phyloP scores from a whole-genome alignment of 2,329 filamentous ascomycete species.

The Pleomassaria siparia region DNA sequence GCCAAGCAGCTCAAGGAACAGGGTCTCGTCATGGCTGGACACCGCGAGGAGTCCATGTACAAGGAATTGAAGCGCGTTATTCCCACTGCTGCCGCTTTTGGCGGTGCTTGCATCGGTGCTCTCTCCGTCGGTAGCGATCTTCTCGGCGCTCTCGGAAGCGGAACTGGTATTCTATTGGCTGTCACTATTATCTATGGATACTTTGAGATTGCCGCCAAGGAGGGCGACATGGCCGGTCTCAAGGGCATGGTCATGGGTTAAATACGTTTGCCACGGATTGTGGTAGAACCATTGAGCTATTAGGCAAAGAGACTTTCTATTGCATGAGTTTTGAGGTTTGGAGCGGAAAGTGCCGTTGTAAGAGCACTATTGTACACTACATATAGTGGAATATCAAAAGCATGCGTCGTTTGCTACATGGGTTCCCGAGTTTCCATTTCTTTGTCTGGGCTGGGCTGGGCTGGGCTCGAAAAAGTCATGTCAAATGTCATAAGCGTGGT shows the following conservation, averaged over 20 bases:
- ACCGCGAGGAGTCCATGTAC: slow-evolving; percentile 99
- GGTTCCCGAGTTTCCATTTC: background rate
- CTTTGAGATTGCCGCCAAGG: slow-evolving; percentile 98
- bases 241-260: slow-evolving; percentile 65
- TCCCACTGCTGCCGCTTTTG: slow-evolving; percentile 95
- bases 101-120: slow-evolving; percentile 97
- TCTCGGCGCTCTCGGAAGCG: slow-evolving; percentile 91
- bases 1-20: slow-evolving; percentile 99
- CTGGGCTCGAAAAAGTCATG: slow-evolving; percentile 2
- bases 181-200: slow-evolving; percentile 99
- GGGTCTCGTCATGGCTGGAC: slow-evolving; percentile 98
- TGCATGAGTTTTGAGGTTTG: slow-evolving; percentile 1
- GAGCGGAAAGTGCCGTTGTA: background rate
- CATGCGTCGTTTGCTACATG: slow-evolving; percentile 4
- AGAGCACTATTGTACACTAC: slow-evolving; percentile 5
- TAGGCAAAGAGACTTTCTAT: slow-evolving; percentile 4
- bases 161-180: slow-evolving; percentile 95
- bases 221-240: slow-evolving; percentile 85
- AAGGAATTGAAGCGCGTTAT: slow-evolving; percentile 99
- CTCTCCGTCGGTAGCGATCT: slow-evolving; percentile 95
- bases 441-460: background rate
- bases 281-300: background rate
- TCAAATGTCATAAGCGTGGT: background rate
- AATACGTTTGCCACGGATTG: background rate
- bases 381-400: slow-evolving; percentile 5